Base-by-base conservation (phyloP, 1,284 basidiomycete species). In the Melampsora americana region DNA sequence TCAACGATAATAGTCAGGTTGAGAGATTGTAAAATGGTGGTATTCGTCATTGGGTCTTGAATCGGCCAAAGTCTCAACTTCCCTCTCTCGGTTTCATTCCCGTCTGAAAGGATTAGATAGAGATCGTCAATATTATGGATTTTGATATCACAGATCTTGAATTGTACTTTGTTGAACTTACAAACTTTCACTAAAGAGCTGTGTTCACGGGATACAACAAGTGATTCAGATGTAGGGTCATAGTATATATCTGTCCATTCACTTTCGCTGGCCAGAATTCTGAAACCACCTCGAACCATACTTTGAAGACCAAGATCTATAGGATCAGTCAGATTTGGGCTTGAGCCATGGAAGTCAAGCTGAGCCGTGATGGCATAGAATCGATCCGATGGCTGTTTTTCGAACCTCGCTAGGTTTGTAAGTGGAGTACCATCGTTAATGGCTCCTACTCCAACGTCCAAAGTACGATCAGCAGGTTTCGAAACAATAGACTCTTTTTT, bases 1-100 rank as follows among this genome's bases (percentile, higher is more conserved):
- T 83, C 82, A 44, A 82, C 71, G n/a, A 81, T 73, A 14, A 83
- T 78, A 0, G 78, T 78, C 32, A 82, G 67, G 35, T 79, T 77
- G 46, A 82, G 79, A 3, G 70, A 71, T 68, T 79, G 39, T 20
- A 35, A 44, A 7, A 42, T 42, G 5, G 26, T 66, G 23, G 46
- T 59, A 5, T 69, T 68, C 42, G 65, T 65, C 20, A 23, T 14
- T 32, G 69, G 42, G 20, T 66, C 60, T 42, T 56, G 7, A 23
- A 76, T 70, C 75, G 79, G 35, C 79, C 78, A 80, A 48, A 80
- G 79, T 39, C 70, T 59, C 9, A 79, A 75, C 59, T 80, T 80
- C 30, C 75, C 79, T 5, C 65, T 14, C 64, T 80, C 79, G 48
- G 77, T 78, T 1, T 69, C 50, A 60, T 77, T 79, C 23, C 77